Conservation (phyloP, 2,329 filamentous ascomycete species). For the Simplicillium sp. region DNA sequence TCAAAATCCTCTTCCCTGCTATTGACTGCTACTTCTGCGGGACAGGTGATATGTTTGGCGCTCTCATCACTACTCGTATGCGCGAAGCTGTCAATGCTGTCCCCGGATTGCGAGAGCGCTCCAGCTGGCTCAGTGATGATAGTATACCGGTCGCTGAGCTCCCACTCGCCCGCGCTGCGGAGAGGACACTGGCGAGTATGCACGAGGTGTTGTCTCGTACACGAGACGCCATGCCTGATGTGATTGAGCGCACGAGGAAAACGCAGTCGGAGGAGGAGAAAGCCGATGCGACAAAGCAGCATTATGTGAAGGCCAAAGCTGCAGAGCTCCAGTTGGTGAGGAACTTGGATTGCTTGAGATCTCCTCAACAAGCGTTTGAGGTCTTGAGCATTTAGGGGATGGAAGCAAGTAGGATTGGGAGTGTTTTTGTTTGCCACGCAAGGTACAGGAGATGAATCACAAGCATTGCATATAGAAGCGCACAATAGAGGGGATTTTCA, state of each 20-base stretch:
- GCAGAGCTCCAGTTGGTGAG: slow-evolving; percentile 78
- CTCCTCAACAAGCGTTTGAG: slow-evolving; percentile 55
- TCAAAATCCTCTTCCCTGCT: slow-evolving; percentile 76
- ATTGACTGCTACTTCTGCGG: slow-evolving; percentile 93
- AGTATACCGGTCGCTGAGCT: slow-evolving; percentile 58
- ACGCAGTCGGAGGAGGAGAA: slow-evolving; percentile 33
- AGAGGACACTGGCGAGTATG: slow-evolving; percentile 89
- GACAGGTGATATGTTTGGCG: slow-evolving; percentile 97
- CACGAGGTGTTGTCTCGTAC: slow-evolving; percentile 70
- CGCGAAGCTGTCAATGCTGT: slow-evolving; percentile 62
- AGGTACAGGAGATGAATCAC: not conserved
- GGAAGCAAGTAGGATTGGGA: not conserved
- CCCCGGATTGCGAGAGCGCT: slow-evolving; percentile 35
- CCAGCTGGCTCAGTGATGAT: slow-evolving; percentile 72
- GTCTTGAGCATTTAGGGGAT: slow-evolving; percentile 37
- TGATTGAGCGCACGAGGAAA: slow-evolving; percentile 33
- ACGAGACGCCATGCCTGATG: slow-evolving; percentile 49
- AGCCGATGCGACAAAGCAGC: slow-evolving; percentile 44
- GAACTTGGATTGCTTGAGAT: slow-evolving; percentile 57
- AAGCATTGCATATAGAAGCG: not conserved
- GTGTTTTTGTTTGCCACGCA: not conserved
- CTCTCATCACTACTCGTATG: slow-evolving; percentile 77
- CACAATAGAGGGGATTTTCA: no score
- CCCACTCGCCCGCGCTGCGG: slow-evolving; percentile 72
- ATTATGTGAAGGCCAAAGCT: slow-evolving; percentile 69